A percentile compares a stretch with the other conserved stretches of the same genome.
These are phyloP conservation scores for Hirsutella minnesotensis DNA, from an alignment of 2,329 filamentous ascomycete genomes.

Conservation along the genomic window DNA sequence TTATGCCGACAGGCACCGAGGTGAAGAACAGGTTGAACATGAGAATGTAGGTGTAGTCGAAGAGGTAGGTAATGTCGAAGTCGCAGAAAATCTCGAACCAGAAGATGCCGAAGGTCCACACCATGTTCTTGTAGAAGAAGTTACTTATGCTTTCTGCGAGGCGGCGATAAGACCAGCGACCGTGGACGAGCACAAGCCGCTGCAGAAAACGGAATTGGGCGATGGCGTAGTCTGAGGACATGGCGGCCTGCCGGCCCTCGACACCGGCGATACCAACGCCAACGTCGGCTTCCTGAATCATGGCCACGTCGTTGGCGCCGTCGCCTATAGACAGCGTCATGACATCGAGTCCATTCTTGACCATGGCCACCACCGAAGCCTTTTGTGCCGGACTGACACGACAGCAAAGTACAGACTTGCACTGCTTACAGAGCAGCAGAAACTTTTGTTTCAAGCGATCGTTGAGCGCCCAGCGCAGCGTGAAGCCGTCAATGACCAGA, in stretches of 20 bases:
- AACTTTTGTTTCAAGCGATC: constrained; percentile 84
- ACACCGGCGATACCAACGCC: constrained; percentile 91
- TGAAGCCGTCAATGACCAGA: constrained; percentile 89
- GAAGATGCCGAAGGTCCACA: constrained; percentile 94
- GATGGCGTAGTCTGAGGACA: constrained; percentile 94
- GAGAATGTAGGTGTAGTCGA: constrained; percentile 95
- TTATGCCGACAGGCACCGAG: constrained; percentile 84
- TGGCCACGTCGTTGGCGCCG: constrained; percentile 90
- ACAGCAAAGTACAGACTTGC: constrained; percentile 91
- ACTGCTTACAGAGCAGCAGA: constrained; percentile 89
- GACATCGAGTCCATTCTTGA: constrained; percentile 87
- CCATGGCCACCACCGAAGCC: constrained; percentile 90
- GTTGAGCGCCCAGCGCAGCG: constrained; percentile 75
- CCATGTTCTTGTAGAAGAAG: constrained; percentile 99
- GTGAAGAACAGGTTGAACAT: constrained; percentile 96
- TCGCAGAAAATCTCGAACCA: constrained; percentile 96
- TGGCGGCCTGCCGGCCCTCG: constrained; percentile 83
- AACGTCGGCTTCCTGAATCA: constrained; percentile 97
- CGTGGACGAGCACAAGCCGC: constrained; percentile 77
- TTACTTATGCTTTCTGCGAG: constrained; percentile 91
- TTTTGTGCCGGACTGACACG: constrained; percentile 96
- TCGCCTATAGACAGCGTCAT: constrained; percentile 93
- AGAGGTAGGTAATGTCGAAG: constrained; percentile 93
- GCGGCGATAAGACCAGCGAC: constrained; percentile 91
- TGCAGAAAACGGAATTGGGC: constrained; percentile 87